Evolutionary conservation across 2,329 filamentous ascomycete species (phyloP), one percentile per base, ranked within the genome.

Genomic region (Catunica adiposa): DNA sequence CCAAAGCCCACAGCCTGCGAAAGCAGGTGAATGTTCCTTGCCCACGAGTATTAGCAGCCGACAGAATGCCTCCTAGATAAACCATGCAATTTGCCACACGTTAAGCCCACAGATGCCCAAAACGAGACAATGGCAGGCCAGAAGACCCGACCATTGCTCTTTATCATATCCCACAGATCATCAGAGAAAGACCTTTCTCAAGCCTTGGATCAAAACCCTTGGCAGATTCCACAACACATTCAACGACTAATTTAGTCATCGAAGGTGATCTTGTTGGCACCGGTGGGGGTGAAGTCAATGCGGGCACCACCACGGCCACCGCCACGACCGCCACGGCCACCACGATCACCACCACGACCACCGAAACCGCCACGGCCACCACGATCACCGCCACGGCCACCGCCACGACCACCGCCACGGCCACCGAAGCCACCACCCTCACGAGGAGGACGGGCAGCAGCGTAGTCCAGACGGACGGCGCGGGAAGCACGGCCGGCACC

Each of bases 381-480:
- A 58, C 76, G 69, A 59, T 73, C 65, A 42, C 69, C 66, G 51
- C 70, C 66, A 29, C 69, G 62, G 48, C 68, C 63, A 42, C 68
- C 63, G 26, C 67, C 63, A 56, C 68, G 64, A 55, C 75, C 69
- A 58, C 78, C 69, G 56, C 77, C 71, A 51, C 77, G 71, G 59
- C 77, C 67, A 59, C 70, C 68, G 61, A 76, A 68, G 60, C 67
- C 65, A 59, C 68, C 71, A 61, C 75, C 75, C 54, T 78, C 76
- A 68, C 77, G 77, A 62, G 75, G 75, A 62, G 75, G 74, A 62
- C 84, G 82, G 63, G 83, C 79, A 61, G 77, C 73, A 61, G 85
- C 84, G 69, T 76, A 96, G 77, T 95, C 89, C 55, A 95, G 81
- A 63, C 89, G 86, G 62, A 95, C 75, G 54, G 78, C 69, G 63